Evolutionary conservation across 1,139 yeast species (phyloP).

Genomic region (Suhomyces taliae): DNA sequence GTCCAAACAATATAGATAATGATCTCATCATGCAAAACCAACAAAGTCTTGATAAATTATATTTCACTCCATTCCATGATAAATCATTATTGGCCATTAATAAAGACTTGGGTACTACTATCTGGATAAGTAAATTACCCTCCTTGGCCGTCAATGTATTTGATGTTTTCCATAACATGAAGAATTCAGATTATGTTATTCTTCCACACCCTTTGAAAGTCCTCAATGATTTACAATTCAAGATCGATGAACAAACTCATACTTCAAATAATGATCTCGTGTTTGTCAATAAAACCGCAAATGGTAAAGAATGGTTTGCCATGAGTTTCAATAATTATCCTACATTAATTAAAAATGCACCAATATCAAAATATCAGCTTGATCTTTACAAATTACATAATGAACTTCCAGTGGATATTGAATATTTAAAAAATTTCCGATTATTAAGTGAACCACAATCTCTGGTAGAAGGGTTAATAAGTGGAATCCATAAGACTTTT

Average conservation of each 20-base stretch:
- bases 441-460: constrained; percentile 12
- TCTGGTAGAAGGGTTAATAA: constrained; percentile 36
- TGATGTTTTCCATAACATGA: constrained; percentile 55
- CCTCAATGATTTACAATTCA: constrained; percentile 35
- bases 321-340: constrained; percentile 78
- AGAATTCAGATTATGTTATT: constrained; percentile 39
- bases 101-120: constrained; percentile 62
- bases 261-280: constrained; percentile 42
- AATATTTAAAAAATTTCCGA: constrained; percentile 21
- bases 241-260: constrained; percentile 19
- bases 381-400: constrained; percentile 26
- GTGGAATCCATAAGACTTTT: constrained; percentile 53
- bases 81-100: constrained; percentile 68
- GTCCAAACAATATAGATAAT: constrained; percentile 81
- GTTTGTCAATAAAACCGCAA: constrained; percentile 64
- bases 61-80: constrained; percentile 84
- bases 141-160: constrained; percentile 70
- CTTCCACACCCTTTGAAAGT: constrained; percentile 67
- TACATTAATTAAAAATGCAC: constrained; percentile 77
- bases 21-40: constrained; percentile 57
- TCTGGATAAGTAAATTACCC: constrained; percentile 75
- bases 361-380: constrained; percentile 59
- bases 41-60: constrained; percentile 65
- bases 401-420: constrained; percentile 14
- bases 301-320: constrained; percentile 78